Base-by-base conservation (phyloP, 2,329 filamentous ascomycete species). In the Aureobasidium sp. region DNA sequence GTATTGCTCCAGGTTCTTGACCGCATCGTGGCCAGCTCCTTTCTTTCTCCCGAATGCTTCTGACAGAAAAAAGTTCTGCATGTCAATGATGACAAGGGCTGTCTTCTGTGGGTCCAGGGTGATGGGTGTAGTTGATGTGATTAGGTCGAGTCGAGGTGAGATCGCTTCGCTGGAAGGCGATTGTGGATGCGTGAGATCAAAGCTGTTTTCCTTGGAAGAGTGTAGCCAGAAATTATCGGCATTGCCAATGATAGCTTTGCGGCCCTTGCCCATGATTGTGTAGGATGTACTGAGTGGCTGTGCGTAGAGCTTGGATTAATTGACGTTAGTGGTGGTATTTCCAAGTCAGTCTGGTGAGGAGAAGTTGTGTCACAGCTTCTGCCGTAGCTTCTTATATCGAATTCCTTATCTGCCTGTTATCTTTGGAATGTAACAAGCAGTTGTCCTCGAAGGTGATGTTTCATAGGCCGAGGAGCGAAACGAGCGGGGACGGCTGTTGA, bases 181-280 rank as follows among this genome's bases (percentile, higher is more conserved):
- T 7, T 67, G 11, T 1, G 77, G 73, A 63, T 76, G 78, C 1
- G 77, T 79, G 5, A 81, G 74, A 65, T 81, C 75, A 68, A 79
- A 80, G 52, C 76, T 77, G 12, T 67, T 72, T 24, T 62, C 22
- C n/a, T 62, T 62, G 2, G 72, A 70, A 40, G 74, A 75, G 66
- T 78, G 76, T 5, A 76, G 71, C 78, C 78, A 80, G 69, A 78
- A 78, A 66, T 75, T 76, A 17, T 68, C 65, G 11, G 67, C 63
- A 44, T 72, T 70, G 63, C 78, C 78, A 62, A 80, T 76, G 58
- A 77, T 63, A 39, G 74, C 69, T 68, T 72, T 73, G 39, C 70
- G 69, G 61, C 68, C 66, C 8, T 53, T 44, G 4, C 58, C 27
- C 45, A 45, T 60, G 24, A 19, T 50, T n/a, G 24, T 24, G 12